These are phyloP conservation scores for Colletotrichum horii DNA, from an alignment of 2,329 filamentous ascomycete genomes.

Conservation along the genomic window DNA sequence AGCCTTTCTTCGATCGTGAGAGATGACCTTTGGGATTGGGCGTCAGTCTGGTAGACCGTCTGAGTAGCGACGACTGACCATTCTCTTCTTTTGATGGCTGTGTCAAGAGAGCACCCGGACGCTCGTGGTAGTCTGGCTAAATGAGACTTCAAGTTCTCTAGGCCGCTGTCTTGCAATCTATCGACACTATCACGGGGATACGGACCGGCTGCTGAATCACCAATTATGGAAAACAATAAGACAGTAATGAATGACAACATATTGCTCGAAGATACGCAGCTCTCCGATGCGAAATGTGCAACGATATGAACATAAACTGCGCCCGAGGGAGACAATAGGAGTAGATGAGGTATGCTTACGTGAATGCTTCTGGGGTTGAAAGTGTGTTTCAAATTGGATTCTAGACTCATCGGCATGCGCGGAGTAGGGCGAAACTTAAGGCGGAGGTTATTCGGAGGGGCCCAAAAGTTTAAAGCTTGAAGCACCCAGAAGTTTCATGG, in stretches of 20 bases:
- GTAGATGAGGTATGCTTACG: not conserved
- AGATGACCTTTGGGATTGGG: not conserved
- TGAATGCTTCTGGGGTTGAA: not conserved
- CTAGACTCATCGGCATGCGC: not conserved
- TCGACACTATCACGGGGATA: conserved; percentile 7
- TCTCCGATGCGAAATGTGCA: not conserved
- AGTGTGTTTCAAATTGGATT: not conserved
- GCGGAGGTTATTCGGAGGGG: not conserved
- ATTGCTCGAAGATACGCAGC: not conserved
- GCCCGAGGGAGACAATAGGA: rapidly evolving
- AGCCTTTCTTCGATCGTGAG: conserved; percentile 9
- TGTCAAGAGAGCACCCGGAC: not conserved
- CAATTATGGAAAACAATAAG: not conserved
- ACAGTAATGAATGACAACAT: not conserved
- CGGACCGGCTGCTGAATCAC: not conserved
- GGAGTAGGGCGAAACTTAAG: not conserved
- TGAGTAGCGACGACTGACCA: not conserved
- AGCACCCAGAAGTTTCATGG: not conserved
- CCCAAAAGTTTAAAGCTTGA: not conserved
- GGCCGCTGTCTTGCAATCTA: not conserved
- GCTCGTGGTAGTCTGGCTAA: not conserved
- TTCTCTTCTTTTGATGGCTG: not conserved
- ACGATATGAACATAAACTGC: not conserved
- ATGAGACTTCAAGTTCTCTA: not conserved
- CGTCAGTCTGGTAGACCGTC: not conserved